Evolutionary conservation across 192 early-diverging fungal genomes (phyloP).

Genomic region (Gonapodya sp.): DNA sequence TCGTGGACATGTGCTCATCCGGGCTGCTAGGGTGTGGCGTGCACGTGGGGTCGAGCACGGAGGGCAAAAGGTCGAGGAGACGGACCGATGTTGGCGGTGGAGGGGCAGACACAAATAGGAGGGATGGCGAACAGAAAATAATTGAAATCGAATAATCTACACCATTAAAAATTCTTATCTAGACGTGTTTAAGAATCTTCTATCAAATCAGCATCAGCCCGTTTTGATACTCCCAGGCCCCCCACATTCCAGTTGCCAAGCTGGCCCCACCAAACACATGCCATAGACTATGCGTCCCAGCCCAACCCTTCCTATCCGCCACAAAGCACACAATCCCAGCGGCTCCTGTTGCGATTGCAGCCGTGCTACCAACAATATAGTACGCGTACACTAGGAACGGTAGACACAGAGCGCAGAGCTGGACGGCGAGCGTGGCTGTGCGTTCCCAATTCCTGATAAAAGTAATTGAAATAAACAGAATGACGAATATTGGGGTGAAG

Average conservation of each 20-base stretch:
- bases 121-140: background rate
- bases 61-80: background rate
- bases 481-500: constrained; percentile 21
- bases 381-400: constrained; percentile 14
- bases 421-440: constrained; percentile 26
- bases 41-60: background rate
- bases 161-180: background rate
- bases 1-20: background rate
- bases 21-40: background rate
- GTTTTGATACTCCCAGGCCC: too few relatives aligned
- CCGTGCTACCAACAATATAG: background rate
- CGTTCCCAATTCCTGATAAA: constrained; percentile 25
- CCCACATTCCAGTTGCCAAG: background rate
- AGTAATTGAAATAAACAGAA: constrained; percentile 11
- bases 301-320: constrained; percentile 11
- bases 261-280: background rate
- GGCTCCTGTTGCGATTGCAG: background rate
- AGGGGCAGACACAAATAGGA: background rate
- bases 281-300: background rate
- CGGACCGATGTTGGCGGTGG: background rate
- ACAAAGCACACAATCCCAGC: constrained; percentile 4
- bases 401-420: constrained; percentile 26
- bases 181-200: background rate
- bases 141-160: background rate
- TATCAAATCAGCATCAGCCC: background rate